phyloP scores from a whole-genome alignment of 768 basidiomycete genomes.

The Holtermanniella nyarrowii region DNA sequence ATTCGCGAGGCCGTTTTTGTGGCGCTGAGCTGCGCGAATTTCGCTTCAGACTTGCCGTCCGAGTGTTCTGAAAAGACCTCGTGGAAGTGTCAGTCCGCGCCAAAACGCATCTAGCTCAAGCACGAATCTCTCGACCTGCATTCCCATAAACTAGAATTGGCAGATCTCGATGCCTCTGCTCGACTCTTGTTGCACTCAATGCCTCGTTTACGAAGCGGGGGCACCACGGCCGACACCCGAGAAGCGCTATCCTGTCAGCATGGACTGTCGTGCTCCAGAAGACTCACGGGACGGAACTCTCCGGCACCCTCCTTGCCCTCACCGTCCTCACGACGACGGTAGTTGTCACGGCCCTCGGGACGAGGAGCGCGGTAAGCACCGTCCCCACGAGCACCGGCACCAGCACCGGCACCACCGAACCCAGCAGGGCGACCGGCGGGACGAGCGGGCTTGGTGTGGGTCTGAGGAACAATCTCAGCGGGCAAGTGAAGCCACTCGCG shows the following conservation, averaged over 20 bases:
- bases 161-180: background rate
- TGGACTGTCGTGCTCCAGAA: background rate
- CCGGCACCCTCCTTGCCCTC: slow-evolving; percentile 83
- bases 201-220: slow-evolving; percentile 32
- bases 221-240: slow-evolving; percentile 42
- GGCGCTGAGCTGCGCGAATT: too few species aligned
- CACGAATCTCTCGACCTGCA: background rate
- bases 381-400: slow-evolving; percentile 48
- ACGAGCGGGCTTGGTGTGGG: slow-evolving; percentile 93
- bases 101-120: background rate
- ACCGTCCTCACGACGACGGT: slow-evolving; percentile 52
- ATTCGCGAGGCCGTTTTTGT: too few species aligned
- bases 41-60: too few species aligned
- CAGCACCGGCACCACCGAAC: slow-evolving; percentile 47
- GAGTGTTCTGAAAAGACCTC: too few species aligned
- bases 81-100: too few species aligned
- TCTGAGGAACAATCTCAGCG: slow-evolving; percentile 87
- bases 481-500: slow-evolving; percentile 95
- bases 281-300: slow-evolving; percentile 80
- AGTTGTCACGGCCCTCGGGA: slow-evolving; percentile 62
- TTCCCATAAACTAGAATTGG: background rate
- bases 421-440: slow-evolving; percentile 64
- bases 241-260: slow-evolving; percentile 28
- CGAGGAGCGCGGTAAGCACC: slow-evolving; percentile 84
- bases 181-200: background rate